Percentiles rank a stretch among this genome's conserved stretches.
Conservation (phyloP, 1,284 basidiomycete species). For the Paramarasmius palmivorus region DNA sequence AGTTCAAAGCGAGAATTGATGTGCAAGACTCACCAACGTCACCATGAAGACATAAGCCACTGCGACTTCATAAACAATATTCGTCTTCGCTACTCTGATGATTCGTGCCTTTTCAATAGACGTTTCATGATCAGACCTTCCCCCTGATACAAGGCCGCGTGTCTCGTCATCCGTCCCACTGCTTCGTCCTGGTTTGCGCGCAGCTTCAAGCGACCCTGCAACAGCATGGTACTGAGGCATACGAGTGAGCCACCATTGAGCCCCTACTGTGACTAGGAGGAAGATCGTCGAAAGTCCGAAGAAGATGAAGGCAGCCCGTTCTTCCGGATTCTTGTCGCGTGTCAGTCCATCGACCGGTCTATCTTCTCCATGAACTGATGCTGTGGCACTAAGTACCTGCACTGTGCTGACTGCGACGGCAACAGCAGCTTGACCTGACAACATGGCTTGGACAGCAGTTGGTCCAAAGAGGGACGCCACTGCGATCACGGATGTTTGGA, state of each 20-base stretch:
- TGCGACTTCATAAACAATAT: constrained; percentile 70
- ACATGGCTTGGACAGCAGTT: constrained; percentile 63
- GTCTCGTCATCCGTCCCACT: constrained; percentile 33
- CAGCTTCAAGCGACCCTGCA: constrained; percentile 41
- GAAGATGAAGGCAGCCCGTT: constrained; percentile 67
- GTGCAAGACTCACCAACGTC: constrained; percentile 64
- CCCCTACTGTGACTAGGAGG: constrained; percentile 49
- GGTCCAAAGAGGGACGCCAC: constrained; percentile 75
- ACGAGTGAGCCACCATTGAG: constrained; percentile 57
- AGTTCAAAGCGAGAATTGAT: constrained; percentile 4
- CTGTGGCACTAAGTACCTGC: constrained; percentile 64
- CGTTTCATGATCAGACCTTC: constrained; percentile 23
- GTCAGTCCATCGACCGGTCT: constrained; percentile 27
- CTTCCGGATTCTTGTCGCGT: constrained; percentile 48
- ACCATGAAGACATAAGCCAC: constrained; percentile 76
- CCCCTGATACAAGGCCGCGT: constrained; percentile 33
- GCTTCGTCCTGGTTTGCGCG: constrained; percentile 19
- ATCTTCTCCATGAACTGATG: constrained; percentile 50
- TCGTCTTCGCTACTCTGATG: constrained; percentile 59
- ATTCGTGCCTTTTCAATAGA: constrained; percentile 41
- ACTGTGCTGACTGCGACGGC: constrained; percentile 70
- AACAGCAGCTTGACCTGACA: constrained; percentile 78
- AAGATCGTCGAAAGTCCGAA: constrained; percentile 71
- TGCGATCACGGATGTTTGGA: constrained; percentile 69
- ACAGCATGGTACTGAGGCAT: constrained; percentile 59